These are phyloP conservation scores for Juglanconis sp. DNA, from an alignment of 2,329 filamentous ascomycete species.

Conservation along the genomic window DNA sequence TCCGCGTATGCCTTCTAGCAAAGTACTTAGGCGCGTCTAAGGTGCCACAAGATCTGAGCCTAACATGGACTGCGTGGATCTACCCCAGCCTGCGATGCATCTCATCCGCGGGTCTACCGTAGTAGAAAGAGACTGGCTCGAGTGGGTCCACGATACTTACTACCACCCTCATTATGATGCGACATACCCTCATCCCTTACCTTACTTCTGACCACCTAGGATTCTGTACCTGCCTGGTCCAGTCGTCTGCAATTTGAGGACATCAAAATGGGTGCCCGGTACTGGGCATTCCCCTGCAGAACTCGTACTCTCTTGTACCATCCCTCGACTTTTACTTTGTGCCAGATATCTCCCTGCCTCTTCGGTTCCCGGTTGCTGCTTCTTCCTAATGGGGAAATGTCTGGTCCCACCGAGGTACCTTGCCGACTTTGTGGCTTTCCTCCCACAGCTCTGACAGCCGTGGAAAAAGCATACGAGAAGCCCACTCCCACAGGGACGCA, in stretches of 20 bases:
- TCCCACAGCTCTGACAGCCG: not conserved
- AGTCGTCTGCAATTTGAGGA: conserved; percentile 1
- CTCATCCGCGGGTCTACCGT: not conserved
- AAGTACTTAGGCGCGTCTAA: conserved; percentile 6
- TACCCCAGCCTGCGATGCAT: conserved; percentile 2
- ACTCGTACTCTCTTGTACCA: conserved; percentile 11
- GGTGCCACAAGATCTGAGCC: conserved; percentile 17
- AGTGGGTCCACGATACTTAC: conserved; percentile 11
- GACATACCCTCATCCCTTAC: conserved; percentile 6
- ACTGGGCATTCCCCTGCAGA: not conserved
- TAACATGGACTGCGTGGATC: conserved; percentile 5
- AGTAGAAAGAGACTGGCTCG: not conserved
- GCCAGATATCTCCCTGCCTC: not conserved
- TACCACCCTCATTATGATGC: conserved; percentile 8
- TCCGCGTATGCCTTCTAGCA: not conserved
- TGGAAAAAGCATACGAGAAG: conserved; percentile 1
- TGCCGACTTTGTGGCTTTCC: not conserved
- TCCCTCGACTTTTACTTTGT: not conserved
- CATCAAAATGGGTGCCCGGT: not conserved
- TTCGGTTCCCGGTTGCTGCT: conserved; percentile 3
- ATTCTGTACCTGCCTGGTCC: conserved; percentile 8
- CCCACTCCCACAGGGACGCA: not conserved
- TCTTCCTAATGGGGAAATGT: conserved; percentile 12
- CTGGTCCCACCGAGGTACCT: conserved; percentile 4
- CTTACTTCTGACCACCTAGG: conserved; percentile 4